Base-by-base conservation (phyloP, 2,329 filamentous ascomycete species). In the Hypoxylon sp. region DNA sequence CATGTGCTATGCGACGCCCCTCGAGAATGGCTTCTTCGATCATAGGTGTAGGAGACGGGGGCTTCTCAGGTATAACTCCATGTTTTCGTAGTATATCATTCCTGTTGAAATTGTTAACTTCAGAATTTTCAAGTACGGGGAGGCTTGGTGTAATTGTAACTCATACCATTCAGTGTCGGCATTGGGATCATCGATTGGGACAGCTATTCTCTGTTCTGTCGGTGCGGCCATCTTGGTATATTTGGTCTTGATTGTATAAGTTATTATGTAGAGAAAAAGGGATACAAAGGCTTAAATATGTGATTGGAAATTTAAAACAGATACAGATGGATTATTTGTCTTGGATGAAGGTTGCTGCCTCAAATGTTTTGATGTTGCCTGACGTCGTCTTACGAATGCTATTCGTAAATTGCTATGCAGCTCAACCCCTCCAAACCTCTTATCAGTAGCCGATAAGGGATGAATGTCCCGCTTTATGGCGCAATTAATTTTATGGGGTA, bases 11-110 rank as follows among this genome's bases (percentile, higher is more conserved):
- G 63, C 86, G 79, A 51, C 89, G 84, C 8, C 90, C 94, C 75
- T 96, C 90, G 13, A 88, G 73, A 35, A 99, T 83, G 3, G 94
- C 94, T 77, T 97, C 93, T 74, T 99, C 89, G 65, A 99, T 97
- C 76, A 96, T 87, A 5, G 92, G 91, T 2, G 94, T 97, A 2
- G 94, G 94, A 34, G 93, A 96, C 2, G 92, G 91, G 0, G 93
- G 91, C 70, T 96, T 97, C 71, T 97, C 92, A n/a, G 94, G 94
- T 56, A 99, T 97, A 61, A 99, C 81, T 61, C 91, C 91, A 77
- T 99, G 91, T 72, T 96, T 95, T 63, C 94, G 90, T 50, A 99
- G 86, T 67, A 99, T 99, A 63, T 99, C 94, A 71, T 99, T 99
- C 92, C 92, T 97, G 62, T 51, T 20, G 37, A 56, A 49, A 19